Base-by-base conservation (phyloP, 2,329 filamentous ascomycete genomes). In the Exserohilum turcica region DNA sequence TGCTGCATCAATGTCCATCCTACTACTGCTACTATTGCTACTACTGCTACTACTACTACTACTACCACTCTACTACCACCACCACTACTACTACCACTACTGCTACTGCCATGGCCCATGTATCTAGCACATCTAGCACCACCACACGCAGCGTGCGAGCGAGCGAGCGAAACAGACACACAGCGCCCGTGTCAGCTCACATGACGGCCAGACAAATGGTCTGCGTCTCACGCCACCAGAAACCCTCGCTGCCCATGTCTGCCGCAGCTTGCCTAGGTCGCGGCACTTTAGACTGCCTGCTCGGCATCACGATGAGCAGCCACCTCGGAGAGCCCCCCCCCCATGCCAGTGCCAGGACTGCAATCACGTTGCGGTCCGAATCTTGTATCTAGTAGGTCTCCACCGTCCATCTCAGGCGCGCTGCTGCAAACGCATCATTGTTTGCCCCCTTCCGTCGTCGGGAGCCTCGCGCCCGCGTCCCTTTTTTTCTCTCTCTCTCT, bases 351-450 rank as follows among this genome's bases (percentile, higher is more conserved):
- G n/a, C n/a, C 51, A 54, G 16, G 31, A 39, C 32, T 43, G 45
- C 46, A 49, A 44, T 54, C 39, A 49, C 40, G 21, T 44, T 15
- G 29, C 45, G 51, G 51, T 8, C 51, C 51, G 51, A 54, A 28
- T 54, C 21, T 15, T n/a, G 36, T 21, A 29, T 24, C 50, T 45
- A 43, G 33, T 7, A 24, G 4, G 21, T 36, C n/a, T 42, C 43
- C 21, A 32, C 37, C 4, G 21, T 9, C 24, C 24, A 28, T 21
- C 28, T 48, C 38, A 46, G 42, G 37, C 13, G 38, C 45, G 24
- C 32, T 44, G 33, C 44, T 32, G 38, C 44, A 48, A n/a, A n/a
- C n/a, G n/a, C 40, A 33, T 35, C 31, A 28, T 44, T 35, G 19
- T 18, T 18, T 47, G 43, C 49, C 40, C 21, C 21, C 21, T 24